Evolutionary conservation across 2,329 filamentous ascomycete genomes (phyloP).

Genomic region (Pleurostoma richardsiae): DNA sequence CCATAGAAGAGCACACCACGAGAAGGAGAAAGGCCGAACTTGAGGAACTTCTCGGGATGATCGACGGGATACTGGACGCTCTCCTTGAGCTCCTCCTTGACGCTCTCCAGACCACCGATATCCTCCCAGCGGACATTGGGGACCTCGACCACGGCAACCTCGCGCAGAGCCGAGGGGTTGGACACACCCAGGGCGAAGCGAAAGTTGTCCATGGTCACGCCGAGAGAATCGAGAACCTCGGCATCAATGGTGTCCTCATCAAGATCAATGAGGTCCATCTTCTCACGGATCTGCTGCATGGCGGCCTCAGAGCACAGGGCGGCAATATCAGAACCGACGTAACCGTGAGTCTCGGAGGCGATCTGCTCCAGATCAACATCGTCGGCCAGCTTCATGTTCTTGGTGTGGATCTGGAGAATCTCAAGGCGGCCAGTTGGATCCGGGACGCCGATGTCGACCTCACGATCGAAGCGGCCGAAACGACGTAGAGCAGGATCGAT

Average conservation of each 20-base stretch:
- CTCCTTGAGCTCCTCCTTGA: conserved; percentile 99
- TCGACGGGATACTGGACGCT: conserved; percentile 98
- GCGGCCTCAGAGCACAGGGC: conserved; percentile 98
- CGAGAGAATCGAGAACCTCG: conserved; percentile 94
- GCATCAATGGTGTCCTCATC: conserved; percentile 99
- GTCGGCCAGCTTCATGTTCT: conserved; percentile 99
- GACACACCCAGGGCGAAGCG: conserved; percentile 95
- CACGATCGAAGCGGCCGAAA: conserved; percentile 97
- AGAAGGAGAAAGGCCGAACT: conserved; percentile 96
- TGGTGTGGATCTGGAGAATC: conserved; percentile 98
- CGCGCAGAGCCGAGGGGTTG: conserved; percentile 96
- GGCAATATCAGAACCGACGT: conserved; percentile 96
- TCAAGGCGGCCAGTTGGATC: conserved; percentile 97
- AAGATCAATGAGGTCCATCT: conserved; percentile 99
- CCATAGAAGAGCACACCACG: conserved; percentile 99
- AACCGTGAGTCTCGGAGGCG: conserved; percentile 96
- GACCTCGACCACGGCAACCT: conserved; percentile 98
- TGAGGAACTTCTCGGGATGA: conserved; percentile 99
- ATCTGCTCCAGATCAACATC: conserved; percentile 97
- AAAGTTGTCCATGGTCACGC: conserved; percentile 99
- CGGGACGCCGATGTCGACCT: conserved; percentile 96
- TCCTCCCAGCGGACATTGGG: conserved; percentile 99
- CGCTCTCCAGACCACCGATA: conserved; percentile 94
- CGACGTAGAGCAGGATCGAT: conserved; percentile 96
- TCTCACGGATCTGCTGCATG: conserved; percentile 99